phyloP scores from a whole-genome alignment of 2,329 filamentous ascomycete genomes.

The Pyricularia sp. region DNA sequence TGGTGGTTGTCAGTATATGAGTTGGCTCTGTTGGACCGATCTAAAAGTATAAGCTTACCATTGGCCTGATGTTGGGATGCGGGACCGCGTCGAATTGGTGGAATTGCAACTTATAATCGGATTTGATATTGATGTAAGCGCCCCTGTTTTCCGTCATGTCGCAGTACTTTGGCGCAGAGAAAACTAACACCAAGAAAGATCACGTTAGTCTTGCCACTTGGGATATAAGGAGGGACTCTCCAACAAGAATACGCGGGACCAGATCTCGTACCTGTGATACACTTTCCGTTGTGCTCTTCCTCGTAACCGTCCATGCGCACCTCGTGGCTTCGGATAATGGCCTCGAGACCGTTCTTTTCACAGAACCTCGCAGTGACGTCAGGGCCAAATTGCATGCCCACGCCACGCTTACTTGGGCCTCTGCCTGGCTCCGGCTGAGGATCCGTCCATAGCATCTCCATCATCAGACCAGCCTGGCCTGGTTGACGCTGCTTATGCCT shows the following conservation, averaged over 20 bases:
- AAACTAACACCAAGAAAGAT: slow-evolving; percentile 41
- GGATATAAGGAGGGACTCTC: background rate
- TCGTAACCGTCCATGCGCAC: slow-evolving; percentile 99
- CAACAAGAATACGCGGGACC: background rate
- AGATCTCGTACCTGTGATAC: slow-evolving; percentile 62
- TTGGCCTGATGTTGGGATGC: slow-evolving; percentile 89
- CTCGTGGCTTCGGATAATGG: slow-evolving; percentile 93
- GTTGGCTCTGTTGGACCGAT: background rate
- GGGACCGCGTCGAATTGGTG: slow-evolving; percentile 93
- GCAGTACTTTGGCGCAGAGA: slow-evolving; percentile 95
- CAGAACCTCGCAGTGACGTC: slow-evolving; percentile 96
- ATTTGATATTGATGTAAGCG: slow-evolving; percentile 92
- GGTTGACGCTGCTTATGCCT: slow-evolving; percentile 33
- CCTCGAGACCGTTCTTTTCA: slow-evolving; percentile 86
- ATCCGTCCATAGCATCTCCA: slow-evolving; percentile 99
- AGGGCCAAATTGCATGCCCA: slow-evolving; percentile 91
- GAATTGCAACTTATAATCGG: slow-evolving; percentile 83
- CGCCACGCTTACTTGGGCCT: slow-evolving; percentile 89
- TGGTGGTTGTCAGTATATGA: slow-evolving; percentile 8
- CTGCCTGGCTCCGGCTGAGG: slow-evolving; percentile 76
- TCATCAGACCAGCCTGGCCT: slow-evolving; percentile 90
- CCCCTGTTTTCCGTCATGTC: slow-evolving; percentile 97
- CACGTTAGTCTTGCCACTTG: background rate
- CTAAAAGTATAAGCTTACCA: slow-evolving; percentile 40
- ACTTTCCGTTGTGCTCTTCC: slow-evolving; percentile 87